These are phyloP conservation scores for Plantago elongata DNA, from an alignment of 257 asterid species.

Conservation along the genomic window DNA sequence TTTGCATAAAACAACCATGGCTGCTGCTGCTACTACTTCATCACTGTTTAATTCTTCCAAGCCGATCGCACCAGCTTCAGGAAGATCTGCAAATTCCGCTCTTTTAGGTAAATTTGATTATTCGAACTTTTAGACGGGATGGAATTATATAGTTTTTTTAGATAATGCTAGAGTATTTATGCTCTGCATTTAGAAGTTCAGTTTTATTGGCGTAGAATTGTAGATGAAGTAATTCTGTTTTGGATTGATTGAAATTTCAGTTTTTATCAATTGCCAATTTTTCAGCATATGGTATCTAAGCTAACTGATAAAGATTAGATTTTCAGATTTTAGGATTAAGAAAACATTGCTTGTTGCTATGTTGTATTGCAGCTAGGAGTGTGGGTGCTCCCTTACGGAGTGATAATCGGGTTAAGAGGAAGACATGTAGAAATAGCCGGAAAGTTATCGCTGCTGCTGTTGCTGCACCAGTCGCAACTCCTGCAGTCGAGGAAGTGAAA, in stretches of 20 bases:
- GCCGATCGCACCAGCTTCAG: slow-evolving; percentile 37
- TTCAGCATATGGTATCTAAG: no score
- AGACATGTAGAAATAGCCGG: slow-evolving; percentile 22
- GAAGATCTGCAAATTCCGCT: slow-evolving; percentile 13
- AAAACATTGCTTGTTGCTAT: neutral
- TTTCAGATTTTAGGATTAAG: no score
- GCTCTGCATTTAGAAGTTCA: neutral
- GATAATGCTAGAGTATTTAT: slow-evolving; percentile 24
- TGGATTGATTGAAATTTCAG: neutral
- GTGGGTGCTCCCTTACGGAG: slow-evolving; percentile 33
- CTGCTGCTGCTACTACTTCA: slow-evolving; percentile 44
- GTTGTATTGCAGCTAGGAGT: slow-evolving; percentile 38
- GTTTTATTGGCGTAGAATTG: neutral
- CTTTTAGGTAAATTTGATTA: slow-evolving; percentile 2
- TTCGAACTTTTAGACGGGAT: no score
- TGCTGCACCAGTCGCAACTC: slow-evolving; percentile 44
- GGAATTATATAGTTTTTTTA: no score
- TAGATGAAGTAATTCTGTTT: neutral
- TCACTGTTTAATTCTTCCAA: slow-evolving; percentile 46
- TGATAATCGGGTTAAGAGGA: slow-evolving; percentile 29
- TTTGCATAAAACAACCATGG: slow-evolving; percentile 25
- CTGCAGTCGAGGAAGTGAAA: slow-evolving; percentile 44
- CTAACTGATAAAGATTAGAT: no score
- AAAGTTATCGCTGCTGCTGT: slow-evolving; percentile 45
- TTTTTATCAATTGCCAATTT: neutral